Evolutionary conservation across 2,329 filamentous ascomycete genomes (phyloP).

Genomic region (Claviceps capensis): DNA sequence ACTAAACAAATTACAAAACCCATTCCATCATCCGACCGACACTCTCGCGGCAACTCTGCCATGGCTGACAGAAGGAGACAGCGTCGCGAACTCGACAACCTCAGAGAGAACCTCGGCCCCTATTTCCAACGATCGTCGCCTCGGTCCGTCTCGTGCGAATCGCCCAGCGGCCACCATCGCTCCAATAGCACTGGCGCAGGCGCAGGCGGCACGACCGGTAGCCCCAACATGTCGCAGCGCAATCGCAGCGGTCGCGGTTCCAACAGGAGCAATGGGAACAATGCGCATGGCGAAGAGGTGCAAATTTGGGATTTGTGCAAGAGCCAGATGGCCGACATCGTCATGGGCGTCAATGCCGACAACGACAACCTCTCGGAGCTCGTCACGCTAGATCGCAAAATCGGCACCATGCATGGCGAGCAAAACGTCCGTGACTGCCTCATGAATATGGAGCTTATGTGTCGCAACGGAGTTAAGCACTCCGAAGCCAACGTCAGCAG

Average conservation of each 20-base stretch:
- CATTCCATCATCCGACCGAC: background rate
- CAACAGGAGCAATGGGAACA: conserved; percentile 28
- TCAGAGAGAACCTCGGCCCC: conserved; percentile 21
- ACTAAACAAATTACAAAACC: background rate
- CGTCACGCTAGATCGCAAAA: conserved; percentile 26
- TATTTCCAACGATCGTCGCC: conserved; percentile 17
- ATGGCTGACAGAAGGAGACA: conserved; percentile 23
- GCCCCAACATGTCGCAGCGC: conserved; percentile 26
- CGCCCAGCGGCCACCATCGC: conserved; percentile 5
- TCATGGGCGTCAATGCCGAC: conserved; percentile 27
- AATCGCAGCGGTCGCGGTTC: conserved; percentile 31
- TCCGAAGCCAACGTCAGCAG: conserved; percentile 24
- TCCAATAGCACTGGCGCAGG: conserved; percentile 4
- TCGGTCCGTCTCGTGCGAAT: conserved; percentile 4
- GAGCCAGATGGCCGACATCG: conserved; percentile 24
- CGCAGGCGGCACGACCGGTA: background rate
- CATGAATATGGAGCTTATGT: conserved; percentile 29
- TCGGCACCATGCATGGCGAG: conserved; percentile 24
- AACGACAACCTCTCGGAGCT: conserved; percentile 27
- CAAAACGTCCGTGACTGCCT: conserved; percentile 23
- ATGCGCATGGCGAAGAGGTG: conserved; percentile 27
- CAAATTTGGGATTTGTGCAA: conserved; percentile 30
- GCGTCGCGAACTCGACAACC: conserved; percentile 19
- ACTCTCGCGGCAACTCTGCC: conserved; percentile 2
- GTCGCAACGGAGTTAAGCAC: conserved; percentile 27